phyloP scores from a whole-genome alignment of 2,329 filamentous ascomycete species.

The Cordyceps farinosa region DNA sequence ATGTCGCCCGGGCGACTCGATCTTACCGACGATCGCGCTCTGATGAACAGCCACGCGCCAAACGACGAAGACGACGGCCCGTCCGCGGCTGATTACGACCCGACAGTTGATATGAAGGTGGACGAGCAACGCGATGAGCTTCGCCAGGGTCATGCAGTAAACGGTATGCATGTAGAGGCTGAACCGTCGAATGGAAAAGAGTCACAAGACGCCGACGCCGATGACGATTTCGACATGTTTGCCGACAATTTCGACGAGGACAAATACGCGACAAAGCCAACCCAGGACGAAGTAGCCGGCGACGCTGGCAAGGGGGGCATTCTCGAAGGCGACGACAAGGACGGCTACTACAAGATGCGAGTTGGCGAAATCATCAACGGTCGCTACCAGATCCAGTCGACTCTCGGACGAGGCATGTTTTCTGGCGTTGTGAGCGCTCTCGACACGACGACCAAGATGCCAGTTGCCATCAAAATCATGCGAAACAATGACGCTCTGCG shows the following conservation, averaged over 20 bases:
- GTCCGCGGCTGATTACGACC: slow-evolving; percentile 92
- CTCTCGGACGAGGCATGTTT: slow-evolving; percentile 91
- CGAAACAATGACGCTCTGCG: slow-evolving; percentile 90
- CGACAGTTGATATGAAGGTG: slow-evolving; percentile 82
- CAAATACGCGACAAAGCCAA: slow-evolving; percentile 55
- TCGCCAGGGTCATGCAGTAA: slow-evolving; percentile 53
- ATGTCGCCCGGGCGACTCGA: slow-evolving; percentile 58
- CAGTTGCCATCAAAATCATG: slow-evolving; percentile 98
- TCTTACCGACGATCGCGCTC: slow-evolving; percentile 62
- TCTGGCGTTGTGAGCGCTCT: slow-evolving; percentile 89
- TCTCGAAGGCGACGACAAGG: slow-evolving; percentile 88
- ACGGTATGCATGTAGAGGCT: slow-evolving; percentile 43
- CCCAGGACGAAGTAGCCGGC: slow-evolving; percentile 46
- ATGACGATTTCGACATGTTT: slow-evolving; percentile 84
- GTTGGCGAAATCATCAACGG: slow-evolving; percentile 85
- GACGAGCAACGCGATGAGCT: slow-evolving; percentile 69
- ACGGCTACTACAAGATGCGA: slow-evolving; percentile 95
- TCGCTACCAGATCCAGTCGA: slow-evolving; percentile 84
- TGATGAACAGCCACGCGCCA: slow-evolving; percentile 57
- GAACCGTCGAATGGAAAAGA: slow-evolving; percentile 29
- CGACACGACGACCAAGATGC: slow-evolving; percentile 67
- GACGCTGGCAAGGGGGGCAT: slow-evolving; percentile 70
- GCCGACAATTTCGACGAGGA: slow-evolving; percentile 72
- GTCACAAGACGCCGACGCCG: slow-evolving; percentile 50
- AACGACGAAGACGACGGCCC: slow-evolving; percentile 62